phyloP scores from a whole-genome alignment of 306 rosid genomes.

The Cyamopsis tetragonoloba region DNA sequence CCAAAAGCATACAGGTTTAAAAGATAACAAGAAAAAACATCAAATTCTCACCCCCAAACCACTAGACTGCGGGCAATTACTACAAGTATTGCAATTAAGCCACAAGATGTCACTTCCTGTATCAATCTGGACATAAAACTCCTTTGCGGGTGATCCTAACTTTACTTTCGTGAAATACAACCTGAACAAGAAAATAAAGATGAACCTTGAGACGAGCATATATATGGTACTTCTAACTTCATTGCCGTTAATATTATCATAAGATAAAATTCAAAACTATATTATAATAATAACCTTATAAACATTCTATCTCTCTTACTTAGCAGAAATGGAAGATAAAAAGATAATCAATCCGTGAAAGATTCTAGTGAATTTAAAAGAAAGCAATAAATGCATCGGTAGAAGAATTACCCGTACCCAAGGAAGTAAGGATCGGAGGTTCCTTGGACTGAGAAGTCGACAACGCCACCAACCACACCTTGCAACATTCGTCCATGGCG shows the following conservation, averaged over 20 bases:
- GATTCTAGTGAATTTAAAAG: background rate
- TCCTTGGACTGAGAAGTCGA: conserved; percentile 88
- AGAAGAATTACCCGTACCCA: conserved; percentile 51
- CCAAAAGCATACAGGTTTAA: background rate
- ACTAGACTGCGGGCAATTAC: conserved; percentile 82
- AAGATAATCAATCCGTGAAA: background rate
- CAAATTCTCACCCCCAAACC: conserved; percentile 61
- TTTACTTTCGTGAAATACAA: conserved; percentile 89
- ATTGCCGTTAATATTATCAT: background rate
- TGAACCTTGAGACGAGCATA: conserved; percentile 8
- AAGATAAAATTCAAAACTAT: background rate
- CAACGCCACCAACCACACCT: conserved; percentile 48
- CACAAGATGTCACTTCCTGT: conserved; percentile 94
- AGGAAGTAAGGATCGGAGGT: conserved; percentile 78
- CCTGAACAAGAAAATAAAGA: conserved; percentile 48
- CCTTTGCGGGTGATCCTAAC: conserved; percentile 91
- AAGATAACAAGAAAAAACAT: background rate
- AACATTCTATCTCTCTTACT: background rate
- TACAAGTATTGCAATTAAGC: conserved; percentile 83
- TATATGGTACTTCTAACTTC: background rate
- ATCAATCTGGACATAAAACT: conserved; percentile 86
- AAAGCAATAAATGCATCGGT: conserved; percentile 16
- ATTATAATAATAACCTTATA: background rate
- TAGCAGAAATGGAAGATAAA: background rate
- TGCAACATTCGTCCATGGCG: conserved; percentile 81